These are phyloP conservation scores for Claviceps maximensis DNA, from an alignment of 2,329 filamentous ascomycete genomes.

Conservation along the genomic window DNA sequence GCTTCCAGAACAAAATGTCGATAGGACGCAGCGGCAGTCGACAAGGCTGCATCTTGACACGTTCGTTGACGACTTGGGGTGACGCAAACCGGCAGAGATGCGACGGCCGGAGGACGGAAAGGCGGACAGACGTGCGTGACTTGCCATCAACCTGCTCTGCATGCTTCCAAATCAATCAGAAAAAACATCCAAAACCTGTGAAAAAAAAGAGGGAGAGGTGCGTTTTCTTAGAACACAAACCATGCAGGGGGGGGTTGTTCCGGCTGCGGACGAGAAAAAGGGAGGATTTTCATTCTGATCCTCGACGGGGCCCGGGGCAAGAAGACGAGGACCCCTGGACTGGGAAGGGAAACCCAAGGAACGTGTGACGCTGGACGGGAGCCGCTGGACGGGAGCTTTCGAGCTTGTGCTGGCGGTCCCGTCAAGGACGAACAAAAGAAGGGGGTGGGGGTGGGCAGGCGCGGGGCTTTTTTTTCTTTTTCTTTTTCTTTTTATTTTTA, in stretches of 20 bases:
- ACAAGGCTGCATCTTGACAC: background rate
- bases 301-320: background rate
- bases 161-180: background rate
- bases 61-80: background rate
- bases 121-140: background rate
- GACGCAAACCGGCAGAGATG: conserved; percentile 1
- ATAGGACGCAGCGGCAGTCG: background rate
- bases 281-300: background rate
- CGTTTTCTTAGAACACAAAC: no score
- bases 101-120: background rate
- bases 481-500: no score
- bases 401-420: background rate
- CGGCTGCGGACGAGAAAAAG: no score
- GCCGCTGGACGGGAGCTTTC: background rate
- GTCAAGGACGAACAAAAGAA: no score
- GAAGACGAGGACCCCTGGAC: background rate
- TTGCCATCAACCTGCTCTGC: background rate
- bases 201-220: no score
- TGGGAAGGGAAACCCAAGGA: background rate
- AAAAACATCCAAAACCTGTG: background rate
- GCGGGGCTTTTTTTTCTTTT: no score
- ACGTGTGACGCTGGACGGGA: background rate
- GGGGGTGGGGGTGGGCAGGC: background rate
- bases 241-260: no score
- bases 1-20: background rate